These are phyloP conservation scores for Arachis stenosperma DNA, from an alignment of 306 rosid species.

Conservation along the genomic window DNA sequence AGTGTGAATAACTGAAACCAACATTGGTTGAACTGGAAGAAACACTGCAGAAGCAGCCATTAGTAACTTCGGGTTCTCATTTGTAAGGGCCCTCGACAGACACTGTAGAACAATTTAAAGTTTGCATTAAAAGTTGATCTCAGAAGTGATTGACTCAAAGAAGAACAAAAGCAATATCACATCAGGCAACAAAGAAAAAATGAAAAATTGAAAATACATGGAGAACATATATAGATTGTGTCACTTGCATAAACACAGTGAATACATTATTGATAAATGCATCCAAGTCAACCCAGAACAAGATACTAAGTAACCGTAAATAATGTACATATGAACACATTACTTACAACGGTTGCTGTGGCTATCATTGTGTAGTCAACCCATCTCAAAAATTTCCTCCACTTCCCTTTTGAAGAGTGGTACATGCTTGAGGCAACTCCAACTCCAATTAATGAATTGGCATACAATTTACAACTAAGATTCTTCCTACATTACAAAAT, in stretches of 20 bases:
- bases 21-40: constrained; percentile 83
- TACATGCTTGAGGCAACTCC: constrained; percentile 95
- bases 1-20: constrained; percentile 94
- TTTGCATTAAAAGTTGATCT: constrained; percentile 21
- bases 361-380: constrained; percentile 96
- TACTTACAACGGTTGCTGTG: constrained; percentile 84
- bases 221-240: no score
- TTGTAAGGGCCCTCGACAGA: constrained; percentile 78
- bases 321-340: constrained; percentile 6
- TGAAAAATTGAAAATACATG: no score
- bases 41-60: constrained; percentile 87
- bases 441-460: constrained; percentile 96
- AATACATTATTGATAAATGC: neutral
- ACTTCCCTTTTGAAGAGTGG: constrained; percentile 79
- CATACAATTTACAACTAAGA: constrained; percentile 74
- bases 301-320: constrained; percentile 12
- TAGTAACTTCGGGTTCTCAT: constrained; percentile 77
- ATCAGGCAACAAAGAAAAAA: constrained; percentile 1
- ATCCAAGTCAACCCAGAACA: neutral
- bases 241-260: neutral
- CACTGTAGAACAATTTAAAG: constrained; percentile 59
- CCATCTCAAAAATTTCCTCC: constrained; percentile 86
- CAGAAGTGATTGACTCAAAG: constrained; percentile 25
- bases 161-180: constrained; percentile 15
- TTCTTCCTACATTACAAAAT: constrained; percentile 67